Evolutionary conservation across 2,329 filamentous ascomycete genomes (phyloP), one percentile per base, ranked within the genome.

Genomic region (Stachybotrys chlorohalonatus): DNA sequence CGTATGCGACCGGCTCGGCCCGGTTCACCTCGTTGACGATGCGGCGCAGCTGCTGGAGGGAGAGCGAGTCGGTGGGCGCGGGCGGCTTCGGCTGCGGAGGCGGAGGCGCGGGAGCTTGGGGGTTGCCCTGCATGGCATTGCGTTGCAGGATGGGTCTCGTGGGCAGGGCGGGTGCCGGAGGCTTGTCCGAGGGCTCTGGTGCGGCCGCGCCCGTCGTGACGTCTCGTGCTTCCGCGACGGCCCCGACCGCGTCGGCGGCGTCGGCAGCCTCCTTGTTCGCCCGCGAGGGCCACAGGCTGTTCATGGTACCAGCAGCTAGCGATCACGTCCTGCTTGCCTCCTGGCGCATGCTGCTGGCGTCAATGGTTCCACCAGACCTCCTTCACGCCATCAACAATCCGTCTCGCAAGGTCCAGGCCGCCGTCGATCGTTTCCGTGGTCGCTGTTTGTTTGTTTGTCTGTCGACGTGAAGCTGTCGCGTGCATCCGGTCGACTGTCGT

Each of bases 1-100:
- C 91, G 75, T 99, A 99, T 11, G 84, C 83, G 48, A 80, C 76
- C 52, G 86, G 81, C 60, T 91, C 87, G 52, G 78, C 67, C 59
- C 82, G 83, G 15, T 87, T 87, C 61, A 90, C 84, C 56, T 92
- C 88, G 58, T 84, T 82, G 16, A 92, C 86, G 53, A 92, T 81
- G 60, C 82, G 83, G 59, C 83, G 81, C 52, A 93, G 76, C 70
- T 93, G 88, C 57, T 84, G 79, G 48, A 93, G 74, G 39, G 87
- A 92, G 31, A 93, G 76, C 15, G 88, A 92, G 71, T 92, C 87
- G 30, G 66, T 82, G 7, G 74, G 77, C 52, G 70, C 69, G 32
- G 62, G 78, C 5, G 70, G 73, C 49, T 70, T 68, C 4, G 70
- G 73, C 48, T 70, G 68, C 52, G 60, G 36, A 54, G 62, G 49